These are phyloP conservation scores for Leonotis leonurus DNA, from an alignment of 257 asterid genomes.

Conservation along the genomic window DNA sequence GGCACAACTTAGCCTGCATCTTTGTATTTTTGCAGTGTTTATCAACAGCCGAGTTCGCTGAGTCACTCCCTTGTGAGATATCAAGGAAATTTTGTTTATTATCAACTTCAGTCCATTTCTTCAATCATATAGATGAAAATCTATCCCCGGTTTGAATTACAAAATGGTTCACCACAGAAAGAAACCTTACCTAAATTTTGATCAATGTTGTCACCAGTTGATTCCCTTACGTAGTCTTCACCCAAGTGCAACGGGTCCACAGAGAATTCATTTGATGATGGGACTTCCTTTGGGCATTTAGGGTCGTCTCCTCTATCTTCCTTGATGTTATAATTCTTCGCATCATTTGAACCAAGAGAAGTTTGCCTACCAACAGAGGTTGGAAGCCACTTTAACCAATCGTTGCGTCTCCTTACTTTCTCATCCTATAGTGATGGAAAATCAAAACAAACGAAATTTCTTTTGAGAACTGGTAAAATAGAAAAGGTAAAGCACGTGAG, in stretches of 20 bases:
- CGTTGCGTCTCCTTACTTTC: constrained; percentile 67
- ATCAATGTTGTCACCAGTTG: constrained; percentile 19
- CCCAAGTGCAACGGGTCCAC: constrained; percentile 21
- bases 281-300: constrained; percentile 21
- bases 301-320: constrained; percentile 23
- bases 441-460: constrained; percentile 9
- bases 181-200: constrained; percentile 19
- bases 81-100: constrained; percentile 17
- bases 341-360: constrained; percentile 20
- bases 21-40: constrained; percentile 17
- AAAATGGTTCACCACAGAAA: constrained; percentile 21
- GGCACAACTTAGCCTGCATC: constrained; percentile 10
- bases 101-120: constrained; percentile 14
- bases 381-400: constrained; percentile 67
- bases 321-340: constrained; percentile 23
- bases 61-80: constrained; percentile 24
- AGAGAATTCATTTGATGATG: constrained; percentile 25
- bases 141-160: constrained; percentile 14
- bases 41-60: constrained; percentile 12
- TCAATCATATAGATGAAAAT: constrained; percentile 13
- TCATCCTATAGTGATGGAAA: constrained; percentile 42
- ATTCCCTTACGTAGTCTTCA: constrained; percentile 16
- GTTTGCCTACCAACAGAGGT: constrained; percentile 28
- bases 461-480: not conserved
- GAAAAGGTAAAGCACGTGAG: not conserved